Evolutionary conservation across 305 asterid species (phyloP).

Genomic region (Caryopteris hybrid): DNA sequence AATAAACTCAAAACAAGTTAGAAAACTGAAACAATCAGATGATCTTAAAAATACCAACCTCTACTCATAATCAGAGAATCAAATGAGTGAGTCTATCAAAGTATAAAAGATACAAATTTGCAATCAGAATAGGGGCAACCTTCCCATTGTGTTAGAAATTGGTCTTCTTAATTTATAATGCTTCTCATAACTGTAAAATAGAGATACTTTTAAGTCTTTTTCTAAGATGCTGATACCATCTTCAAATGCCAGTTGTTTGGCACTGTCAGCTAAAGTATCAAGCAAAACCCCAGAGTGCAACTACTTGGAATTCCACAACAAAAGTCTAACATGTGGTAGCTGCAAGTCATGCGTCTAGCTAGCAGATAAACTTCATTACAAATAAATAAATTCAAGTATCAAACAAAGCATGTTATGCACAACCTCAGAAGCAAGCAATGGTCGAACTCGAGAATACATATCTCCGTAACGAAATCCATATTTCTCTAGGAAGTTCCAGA

Average conservation of each 20-base stretch:
- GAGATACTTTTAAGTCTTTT: not conserved
- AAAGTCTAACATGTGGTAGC: not conserved
- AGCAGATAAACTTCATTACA: not conserved
- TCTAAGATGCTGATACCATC: not conserved
- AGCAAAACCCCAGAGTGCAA: not conserved
- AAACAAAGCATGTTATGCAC: slow-evolving; percentile 4
- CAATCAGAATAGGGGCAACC: not conserved
- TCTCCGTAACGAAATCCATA: slow-evolving; percentile 83
- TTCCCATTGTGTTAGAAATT: not conserved
- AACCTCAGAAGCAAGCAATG: slow-evolving; percentile 94
- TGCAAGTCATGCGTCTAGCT: not conserved
- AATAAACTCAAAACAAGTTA: not conserved
- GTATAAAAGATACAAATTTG: not conserved
- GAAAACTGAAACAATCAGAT: not conserved
- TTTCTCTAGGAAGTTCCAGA: slow-evolving; percentile 73
- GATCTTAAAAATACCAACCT: not conserved
- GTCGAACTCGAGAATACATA: slow-evolving; percentile 51
- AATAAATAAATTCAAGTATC: not conserved
- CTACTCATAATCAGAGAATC: not conserved
- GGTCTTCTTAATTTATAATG: not conserved
- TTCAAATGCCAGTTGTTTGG: not conserved
- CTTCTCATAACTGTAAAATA: not conserved
- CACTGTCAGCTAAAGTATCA: not conserved
- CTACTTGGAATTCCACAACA: not conserved
- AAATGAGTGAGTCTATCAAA: not conserved